These are phyloP conservation scores for Pichia cabralensis DNA, from an alignment of 805 yeast species.

Conservation along the genomic window DNA sequence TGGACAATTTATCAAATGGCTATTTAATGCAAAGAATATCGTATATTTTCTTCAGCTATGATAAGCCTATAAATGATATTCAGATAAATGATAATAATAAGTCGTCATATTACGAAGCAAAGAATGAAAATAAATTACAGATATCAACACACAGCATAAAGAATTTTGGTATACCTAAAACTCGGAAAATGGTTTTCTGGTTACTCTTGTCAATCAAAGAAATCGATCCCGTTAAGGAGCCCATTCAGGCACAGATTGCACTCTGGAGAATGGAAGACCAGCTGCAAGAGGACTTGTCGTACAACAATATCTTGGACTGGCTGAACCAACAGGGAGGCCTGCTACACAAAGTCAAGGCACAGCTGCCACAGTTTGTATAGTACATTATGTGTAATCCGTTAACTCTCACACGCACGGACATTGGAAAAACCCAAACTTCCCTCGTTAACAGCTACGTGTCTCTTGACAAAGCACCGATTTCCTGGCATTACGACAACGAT, in stretches of 20 bases:
- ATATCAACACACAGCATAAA: conserved; percentile 32
- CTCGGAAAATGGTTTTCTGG: conserved; percentile 73
- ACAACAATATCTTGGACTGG: too few species aligned
- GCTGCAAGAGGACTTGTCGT: conserved; percentile 1
- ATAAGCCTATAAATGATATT: too few species aligned
- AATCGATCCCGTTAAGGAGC: conserved; percentile 36
- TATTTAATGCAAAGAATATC: conserved; percentile 30
- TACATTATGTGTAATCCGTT: not conserved
- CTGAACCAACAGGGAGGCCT: conserved; percentile 19
- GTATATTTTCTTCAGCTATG: conserved; percentile 21
- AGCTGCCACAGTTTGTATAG: conserved; percentile 3
- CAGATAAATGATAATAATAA: too few species aligned
- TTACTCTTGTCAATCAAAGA: conserved; percentile 62
- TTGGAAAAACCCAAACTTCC: too few species aligned
- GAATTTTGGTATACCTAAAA: conserved; percentile 46
- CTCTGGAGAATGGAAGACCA: conserved; percentile 17
- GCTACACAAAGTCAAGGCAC: conserved; percentile 14
- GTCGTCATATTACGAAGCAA: conserved; percentile 25
- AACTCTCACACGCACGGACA: too few species aligned
- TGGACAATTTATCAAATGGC: conserved; percentile 35
- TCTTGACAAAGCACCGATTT: not conserved
- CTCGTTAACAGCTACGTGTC: too few species aligned
- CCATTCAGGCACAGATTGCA: conserved; percentile 18
- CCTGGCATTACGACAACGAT: not conserved
- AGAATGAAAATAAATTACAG: conserved; percentile 21